Evolutionary conservation across 768 basidiomycete genomes (phyloP).

Genomic region (Suillus clintonianus): DNA sequence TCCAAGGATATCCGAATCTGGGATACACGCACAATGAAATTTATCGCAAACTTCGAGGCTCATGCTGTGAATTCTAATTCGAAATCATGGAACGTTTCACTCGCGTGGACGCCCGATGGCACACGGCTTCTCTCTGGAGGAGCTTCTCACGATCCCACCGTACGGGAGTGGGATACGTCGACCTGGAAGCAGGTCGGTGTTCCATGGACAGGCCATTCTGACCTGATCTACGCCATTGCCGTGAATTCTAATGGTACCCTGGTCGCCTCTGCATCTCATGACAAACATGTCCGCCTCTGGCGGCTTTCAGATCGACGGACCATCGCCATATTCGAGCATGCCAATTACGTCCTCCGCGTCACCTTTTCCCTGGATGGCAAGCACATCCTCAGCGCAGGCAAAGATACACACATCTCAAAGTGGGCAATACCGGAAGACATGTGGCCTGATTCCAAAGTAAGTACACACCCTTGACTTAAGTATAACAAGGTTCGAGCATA

Average conservation of each 20-base stretch:
- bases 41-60: not conserved
- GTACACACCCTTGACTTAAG: not conserved
- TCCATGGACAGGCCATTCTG: not conserved
- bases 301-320: not conserved
- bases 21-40: not conserved
- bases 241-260: not conserved
- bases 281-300: not conserved
- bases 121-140: not conserved
- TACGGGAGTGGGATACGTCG: not conserved
- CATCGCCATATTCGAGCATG: not conserved
- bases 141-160: not conserved
- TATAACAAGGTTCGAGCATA: not conserved
- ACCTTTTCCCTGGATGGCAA: not conserved
- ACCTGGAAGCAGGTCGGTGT: not conserved
- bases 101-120: not conserved
- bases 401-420: not conserved
- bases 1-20: not conserved
- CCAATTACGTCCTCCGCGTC: not conserved
- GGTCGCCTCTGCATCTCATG: not conserved
- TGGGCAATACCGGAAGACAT: not conserved
- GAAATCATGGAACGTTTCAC: not conserved
- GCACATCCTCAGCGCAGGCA: not conserved
- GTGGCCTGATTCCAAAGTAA: not conserved
- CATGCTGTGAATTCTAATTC: not conserved
- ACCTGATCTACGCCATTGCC: not conserved